Base-by-base conservation (phyloP, 164 flowering plant genomes). In the Berberis vulgaris region DNA sequence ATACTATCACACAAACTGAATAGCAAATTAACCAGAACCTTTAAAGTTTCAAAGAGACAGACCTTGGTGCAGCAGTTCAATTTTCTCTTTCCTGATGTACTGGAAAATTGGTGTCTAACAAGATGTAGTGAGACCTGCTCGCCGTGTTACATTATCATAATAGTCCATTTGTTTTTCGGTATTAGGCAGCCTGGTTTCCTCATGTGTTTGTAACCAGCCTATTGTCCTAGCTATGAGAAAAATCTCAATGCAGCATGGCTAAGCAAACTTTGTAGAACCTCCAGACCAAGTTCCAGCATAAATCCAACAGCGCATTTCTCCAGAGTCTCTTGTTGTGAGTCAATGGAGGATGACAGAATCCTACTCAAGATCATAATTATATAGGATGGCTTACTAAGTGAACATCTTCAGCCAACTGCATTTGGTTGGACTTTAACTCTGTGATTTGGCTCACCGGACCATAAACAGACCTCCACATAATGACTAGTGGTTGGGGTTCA, bases 131-230 rank as follows among this genome's bases (percentile, higher is more conserved):
- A 89, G 73, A 9, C 98, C 97, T 4, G 78, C 82, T 70, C 92
- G 78, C 90, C 96, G 64, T 86, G 88, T 63, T 79, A 85, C 80
- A 86, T 73, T 54, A 93, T 83, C 88, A 88, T 85, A 76, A 93
- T 88, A 65, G 87, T 83, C 97, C 96, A 93, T 57, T 97, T 86
- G 65, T 93, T 81, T 44, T 93, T 65, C 63, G 91, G 80, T 61
- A 79, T 55, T 26, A 63, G 41, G 69, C 9, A 71, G 2, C 85
- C 77, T 45, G 72, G 81, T 76, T 97, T 86, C 74, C 75, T 81
- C 97, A 90, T 83, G 77, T 86, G 91, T 12, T 43, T 61, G 74
- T 83, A 88, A 60, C 81, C 85, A 69, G 64, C 45, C 67, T 63
- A 82, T 69, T 76, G 79, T 44, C 78, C 82, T 6, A 90, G 82